Percentiles rank a stretch among this genome's conserved stretches.
These are phyloP conservation scores for Chalciporus piperatus DNA, from an alignment of 768 basidiomycete species.

Conservation along the genomic window DNA sequence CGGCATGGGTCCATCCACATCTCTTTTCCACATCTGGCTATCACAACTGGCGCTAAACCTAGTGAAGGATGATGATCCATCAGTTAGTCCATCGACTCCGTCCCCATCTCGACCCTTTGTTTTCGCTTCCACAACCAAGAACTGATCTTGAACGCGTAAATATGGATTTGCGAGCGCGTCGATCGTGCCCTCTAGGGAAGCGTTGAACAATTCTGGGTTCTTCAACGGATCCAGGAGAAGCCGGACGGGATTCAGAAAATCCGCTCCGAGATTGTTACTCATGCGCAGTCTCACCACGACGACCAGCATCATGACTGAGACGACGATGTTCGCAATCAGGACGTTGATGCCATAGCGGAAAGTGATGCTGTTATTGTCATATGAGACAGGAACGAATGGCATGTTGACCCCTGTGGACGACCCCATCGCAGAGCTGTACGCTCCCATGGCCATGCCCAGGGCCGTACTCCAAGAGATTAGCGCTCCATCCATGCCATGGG, in stretches of 20 bases:
- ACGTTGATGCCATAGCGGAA: constrained; percentile 1
- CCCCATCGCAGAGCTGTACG: constrained; percentile 6
- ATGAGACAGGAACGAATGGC: not conserved
- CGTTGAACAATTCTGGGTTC: constrained; percentile 13
- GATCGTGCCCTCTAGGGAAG: constrained; percentile 1
- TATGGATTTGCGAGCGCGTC: constrained; percentile 1
- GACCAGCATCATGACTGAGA: constrained; percentile 8
- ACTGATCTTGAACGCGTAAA: not conserved
- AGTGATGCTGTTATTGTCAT: not conserved
- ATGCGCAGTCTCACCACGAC: constrained; percentile 4
- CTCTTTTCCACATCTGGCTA: too few species aligned
- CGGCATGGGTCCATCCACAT: too few species aligned
- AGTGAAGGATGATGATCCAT: too few species aligned
- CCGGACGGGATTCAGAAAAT: constrained; percentile 9
- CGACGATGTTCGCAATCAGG: constrained; percentile 9
- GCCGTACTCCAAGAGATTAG: constrained; percentile 4
- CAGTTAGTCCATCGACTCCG: too few species aligned
- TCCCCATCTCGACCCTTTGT: not conserved
- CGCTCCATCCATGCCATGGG: rapidly evolving
- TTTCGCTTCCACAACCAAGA: not conserved
- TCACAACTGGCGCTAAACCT: too few species aligned
- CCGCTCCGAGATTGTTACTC: constrained; percentile 3
- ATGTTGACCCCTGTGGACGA: rapidly evolving
- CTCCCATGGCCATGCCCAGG: constrained; percentile 6
- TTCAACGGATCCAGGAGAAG: constrained; percentile 12